Conservation (phyloP, 768 basidiomycete genomes). For the Coprinopsis marcescibilis region DNA sequence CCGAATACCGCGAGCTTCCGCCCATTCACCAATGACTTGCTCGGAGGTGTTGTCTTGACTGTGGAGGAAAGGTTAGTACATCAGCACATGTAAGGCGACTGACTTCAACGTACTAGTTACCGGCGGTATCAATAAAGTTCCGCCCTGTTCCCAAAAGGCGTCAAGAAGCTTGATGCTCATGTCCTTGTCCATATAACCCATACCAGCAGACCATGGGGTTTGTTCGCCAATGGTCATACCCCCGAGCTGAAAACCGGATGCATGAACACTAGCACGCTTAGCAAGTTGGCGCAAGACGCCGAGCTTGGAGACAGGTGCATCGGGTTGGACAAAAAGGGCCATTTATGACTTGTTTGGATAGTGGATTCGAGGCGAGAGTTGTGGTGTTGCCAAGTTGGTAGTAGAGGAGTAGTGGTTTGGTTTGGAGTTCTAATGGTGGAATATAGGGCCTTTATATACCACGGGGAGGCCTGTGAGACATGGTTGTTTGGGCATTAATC, state of each 20-base stretch:
- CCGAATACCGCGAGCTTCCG: slow-evolving; percentile 33
- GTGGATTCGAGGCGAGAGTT: too few relatives aligned
- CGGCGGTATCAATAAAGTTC: slow-evolving; percentile 43
- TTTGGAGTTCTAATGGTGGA: too few relatives aligned
- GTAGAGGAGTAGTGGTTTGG: too few relatives aligned
- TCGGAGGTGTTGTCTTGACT: slow-evolving; percentile 52
- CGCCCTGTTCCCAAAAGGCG: slow-evolving; percentile 33
- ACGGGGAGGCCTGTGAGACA: too few relatives aligned
- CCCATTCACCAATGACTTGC: slow-evolving; percentile 45
- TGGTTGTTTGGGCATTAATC: too few relatives aligned
- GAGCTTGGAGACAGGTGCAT: too few relatives aligned
- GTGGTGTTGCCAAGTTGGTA: too few relatives aligned
- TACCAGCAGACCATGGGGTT: slow-evolving; percentile 21
- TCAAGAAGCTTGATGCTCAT: slow-evolving; percentile 39
- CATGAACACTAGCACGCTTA: slow-evolving; percentile 28
- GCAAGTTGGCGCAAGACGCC: slow-evolving; percentile 27
- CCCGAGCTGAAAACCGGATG: slow-evolving; percentile 35
- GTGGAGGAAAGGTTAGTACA: slow-evolving; percentile 14
- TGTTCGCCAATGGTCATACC: slow-evolving; percentile 35
- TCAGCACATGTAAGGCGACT: background rate
- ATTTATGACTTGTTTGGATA: too few relatives aligned
- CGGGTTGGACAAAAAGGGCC: too few relatives aligned
- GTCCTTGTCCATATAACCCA: slow-evolving; percentile 35
- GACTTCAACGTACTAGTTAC: slow-evolving; percentile 29
- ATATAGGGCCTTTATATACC: too few relatives aligned